Evolutionary conservation across 2,329 filamentous ascomycete species (phyloP).

Genomic region (Xylaria hypoxylon): DNA sequence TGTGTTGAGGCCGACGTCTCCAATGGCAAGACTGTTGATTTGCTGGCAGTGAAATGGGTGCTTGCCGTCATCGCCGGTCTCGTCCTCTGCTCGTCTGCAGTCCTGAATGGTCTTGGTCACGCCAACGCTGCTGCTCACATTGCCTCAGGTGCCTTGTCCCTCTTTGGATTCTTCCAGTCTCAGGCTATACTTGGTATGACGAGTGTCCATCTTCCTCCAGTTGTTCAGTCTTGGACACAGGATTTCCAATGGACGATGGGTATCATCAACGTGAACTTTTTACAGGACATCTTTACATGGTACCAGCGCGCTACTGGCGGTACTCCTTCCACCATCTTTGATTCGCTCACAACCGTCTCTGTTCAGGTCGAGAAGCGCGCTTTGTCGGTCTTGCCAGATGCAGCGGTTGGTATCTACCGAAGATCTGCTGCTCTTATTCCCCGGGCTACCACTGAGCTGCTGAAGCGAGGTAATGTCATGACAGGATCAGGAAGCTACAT

Average conservation of each 20-base stretch:
- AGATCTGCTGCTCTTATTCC: conserved; percentile 48
- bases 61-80: conserved; percentile 82
- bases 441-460: conserved; percentile 51
- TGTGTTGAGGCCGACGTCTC: conserved; percentile 84
- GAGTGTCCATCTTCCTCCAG: conserved; percentile 78
- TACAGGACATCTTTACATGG: conserved; percentile 86
- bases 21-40: conserved; percentile 86
- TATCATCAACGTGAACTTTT: conserved; percentile 81
- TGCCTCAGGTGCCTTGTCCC: conserved; percentile 83
- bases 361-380: conserved; percentile 75
- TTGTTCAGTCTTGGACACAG: conserved; percentile 87
- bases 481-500: conserved; percentile 61
- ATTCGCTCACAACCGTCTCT: conserved; percentile 75
- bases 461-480: conserved; percentile 60
- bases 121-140: conserved; percentile 90
- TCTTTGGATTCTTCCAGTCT: conserved; percentile 89
- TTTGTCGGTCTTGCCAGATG: conserved; percentile 50
- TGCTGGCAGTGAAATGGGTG: conserved; percentile 82
- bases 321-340: conserved; percentile 78
- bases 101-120: conserved; percentile 84
- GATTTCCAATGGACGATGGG: conserved; percentile 95
- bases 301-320: conserved; percentile 89
- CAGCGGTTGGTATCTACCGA: conserved; percentile 49
- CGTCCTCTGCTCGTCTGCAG: conserved; percentile 80
- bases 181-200: conserved; percentile 86